Conservation (phyloP, 305 asterid genomes). For the Solanum chacoense region DNA sequence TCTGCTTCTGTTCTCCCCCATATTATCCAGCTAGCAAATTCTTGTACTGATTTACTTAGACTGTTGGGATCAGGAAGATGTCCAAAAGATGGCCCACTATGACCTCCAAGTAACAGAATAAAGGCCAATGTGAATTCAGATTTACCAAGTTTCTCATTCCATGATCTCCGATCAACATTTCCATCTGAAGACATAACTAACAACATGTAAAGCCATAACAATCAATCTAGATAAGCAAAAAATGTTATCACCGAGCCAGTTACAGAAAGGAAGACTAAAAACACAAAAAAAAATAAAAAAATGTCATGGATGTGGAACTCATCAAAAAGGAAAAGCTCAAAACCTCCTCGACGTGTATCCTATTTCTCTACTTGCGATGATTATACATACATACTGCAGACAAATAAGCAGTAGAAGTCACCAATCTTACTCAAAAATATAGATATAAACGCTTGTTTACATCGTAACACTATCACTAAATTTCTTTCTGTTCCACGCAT, state of each 20-base stretch:
- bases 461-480: background rate
- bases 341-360: background rate
- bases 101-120: constrained; percentile 48
- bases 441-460: background rate
- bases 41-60: constrained; percentile 52
- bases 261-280: background rate
- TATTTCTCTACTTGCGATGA: background rate
- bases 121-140: constrained; percentile 65
- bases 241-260: background rate
- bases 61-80: constrained; percentile 47
- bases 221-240: background rate
- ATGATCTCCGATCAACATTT: constrained; percentile 46
- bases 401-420: background rate
- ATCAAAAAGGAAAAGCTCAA: background rate
- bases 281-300: background rate
- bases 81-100: constrained; percentile 26
- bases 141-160: constrained; percentile 78
- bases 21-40: constrained; percentile 84
- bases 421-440: background rate
- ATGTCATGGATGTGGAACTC: background rate
- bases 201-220: background rate
- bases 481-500: background rate
- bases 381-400: background rate
- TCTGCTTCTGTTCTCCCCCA: constrained; percentile 74
- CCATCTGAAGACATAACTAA: constrained; percentile 38